phyloP scores from a whole-genome alignment of 2,329 filamentous ascomycete genomes.

The Xylariaceae sp. region DNA sequence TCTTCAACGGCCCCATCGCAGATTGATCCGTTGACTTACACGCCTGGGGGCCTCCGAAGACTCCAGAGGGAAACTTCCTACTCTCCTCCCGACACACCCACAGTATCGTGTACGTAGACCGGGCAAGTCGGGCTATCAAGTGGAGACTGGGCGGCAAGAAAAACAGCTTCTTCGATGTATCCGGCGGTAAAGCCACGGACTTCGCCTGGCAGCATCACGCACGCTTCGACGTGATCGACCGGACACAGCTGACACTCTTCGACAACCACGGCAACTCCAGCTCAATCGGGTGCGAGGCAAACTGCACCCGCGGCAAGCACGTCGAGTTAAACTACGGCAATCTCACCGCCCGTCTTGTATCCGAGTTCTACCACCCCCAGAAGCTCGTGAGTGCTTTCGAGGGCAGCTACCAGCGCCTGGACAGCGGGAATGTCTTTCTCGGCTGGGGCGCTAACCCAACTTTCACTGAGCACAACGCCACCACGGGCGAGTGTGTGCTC shows the following conservation, averaged over 20 bases:
- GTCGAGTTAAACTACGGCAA: constrained; percentile 16
- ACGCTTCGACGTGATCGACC: constrained; percentile 6
- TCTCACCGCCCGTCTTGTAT: constrained; percentile 12
- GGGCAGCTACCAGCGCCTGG: constrained; percentile 12
- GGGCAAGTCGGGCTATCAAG: constrained; percentile 7
- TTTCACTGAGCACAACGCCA: constrained; percentile 33
- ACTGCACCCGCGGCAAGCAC: constrained; percentile 15
- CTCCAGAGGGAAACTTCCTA: constrained; percentile 20
- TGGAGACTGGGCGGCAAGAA: constrained; percentile 21
- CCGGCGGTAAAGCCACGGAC: constrained; percentile 11
- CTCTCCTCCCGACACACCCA: constrained; percentile 17
- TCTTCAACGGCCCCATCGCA: too few species aligned
- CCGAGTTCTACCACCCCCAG: constrained; percentile 18
- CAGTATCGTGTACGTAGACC: constrained; percentile 12
- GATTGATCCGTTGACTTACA: background rate
- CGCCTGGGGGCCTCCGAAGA: background rate
- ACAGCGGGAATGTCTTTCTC: constrained; percentile 25
- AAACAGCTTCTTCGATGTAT: constrained; percentile 18
- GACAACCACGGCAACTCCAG: constrained; percentile 45
- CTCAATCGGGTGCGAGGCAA: constrained; percentile 39
- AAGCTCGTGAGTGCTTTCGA: constrained; percentile 11
- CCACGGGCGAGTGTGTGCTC: constrained; percentile 28
- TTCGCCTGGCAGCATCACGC: constrained; percentile 23
- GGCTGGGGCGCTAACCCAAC: constrained; percentile 33
- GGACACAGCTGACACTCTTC: constrained; percentile 18